A percentile compares a stretch with the other conserved stretches of the same genome.
These are phyloP conservation scores for Buddleja alternifolia DNA, from an alignment of 257 asterid species.

Conservation along the genomic window DNA sequence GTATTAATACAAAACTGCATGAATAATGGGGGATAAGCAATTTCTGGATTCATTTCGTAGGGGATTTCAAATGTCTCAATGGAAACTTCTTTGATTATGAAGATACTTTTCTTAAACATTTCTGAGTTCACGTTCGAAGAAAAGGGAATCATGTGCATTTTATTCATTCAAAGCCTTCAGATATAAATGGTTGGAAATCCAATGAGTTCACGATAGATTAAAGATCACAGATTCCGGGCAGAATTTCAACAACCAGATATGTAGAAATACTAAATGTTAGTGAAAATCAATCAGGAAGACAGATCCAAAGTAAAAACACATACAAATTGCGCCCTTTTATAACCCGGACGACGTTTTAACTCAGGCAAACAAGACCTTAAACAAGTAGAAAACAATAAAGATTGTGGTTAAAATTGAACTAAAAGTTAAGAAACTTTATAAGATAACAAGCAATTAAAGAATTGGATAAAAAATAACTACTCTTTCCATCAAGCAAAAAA, in stretches of 20 bases:
- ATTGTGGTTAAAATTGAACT: not conserved
- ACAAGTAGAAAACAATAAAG: not conserved
- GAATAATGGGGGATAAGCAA: not conserved
- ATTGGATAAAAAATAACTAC: slow-evolving; percentile 2
- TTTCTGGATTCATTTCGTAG: not conserved
- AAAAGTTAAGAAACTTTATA: not conserved
- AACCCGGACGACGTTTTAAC: too few relatives aligned
- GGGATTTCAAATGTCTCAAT: not conserved
- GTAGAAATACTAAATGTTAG: not conserved
- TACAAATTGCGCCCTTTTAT: not conserved
- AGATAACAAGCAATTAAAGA: slow-evolving; percentile 12
- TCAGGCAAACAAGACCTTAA: too few relatives aligned
- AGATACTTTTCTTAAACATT: not conserved
- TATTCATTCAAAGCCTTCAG: not conserved
- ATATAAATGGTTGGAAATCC: not conserved
- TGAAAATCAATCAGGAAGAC: slow-evolving; percentile 20
- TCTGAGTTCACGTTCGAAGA: not conserved
- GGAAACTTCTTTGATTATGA: not conserved
- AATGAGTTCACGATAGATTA: not conserved
- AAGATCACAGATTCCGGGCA: not conserved
- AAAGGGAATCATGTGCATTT: not conserved
- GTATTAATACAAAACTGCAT: slow-evolving; percentile 1
- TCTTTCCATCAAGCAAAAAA: slow-evolving; percentile 17
- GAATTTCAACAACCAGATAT: not conserved
- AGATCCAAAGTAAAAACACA: slow-evolving; percentile 1